Evolutionary conservation across 2,329 filamentous ascomycete species (phyloP).

Genomic region (Apiospora arundinis): DNA sequence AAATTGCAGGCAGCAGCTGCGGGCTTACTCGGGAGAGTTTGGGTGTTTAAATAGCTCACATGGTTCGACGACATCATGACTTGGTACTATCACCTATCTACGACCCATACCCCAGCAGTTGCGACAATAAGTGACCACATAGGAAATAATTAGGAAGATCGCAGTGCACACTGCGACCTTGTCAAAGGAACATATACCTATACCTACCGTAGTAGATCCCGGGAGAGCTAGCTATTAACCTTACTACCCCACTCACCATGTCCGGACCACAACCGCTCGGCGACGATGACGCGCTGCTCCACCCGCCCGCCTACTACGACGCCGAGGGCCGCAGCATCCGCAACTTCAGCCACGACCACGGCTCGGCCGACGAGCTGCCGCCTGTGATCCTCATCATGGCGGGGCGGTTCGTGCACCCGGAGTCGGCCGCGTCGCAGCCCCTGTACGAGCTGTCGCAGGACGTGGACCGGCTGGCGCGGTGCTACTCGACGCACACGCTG

Average conservation of each 20-base stretch:
- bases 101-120: neutral
- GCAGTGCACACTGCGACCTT: too few species aligned
- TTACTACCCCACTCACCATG: neutral
- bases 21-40: conserved; percentile 6
- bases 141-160: neutral
- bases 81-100: neutral
- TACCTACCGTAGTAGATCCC: neutral
- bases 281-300: neutral
- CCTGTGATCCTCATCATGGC: conserved; percentile 18
- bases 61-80: conserved; percentile 10
- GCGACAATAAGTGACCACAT: neutral
- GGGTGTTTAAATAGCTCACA: neutral
- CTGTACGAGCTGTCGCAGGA: conserved; percentile 20
- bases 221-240: neutral
- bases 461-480: conserved; percentile 5
- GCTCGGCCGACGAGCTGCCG: neutral
- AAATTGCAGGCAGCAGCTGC: neutral
- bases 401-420: conserved; percentile 14
- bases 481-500: conserved; percentile 17
- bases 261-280: neutral
- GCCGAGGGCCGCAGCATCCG: neutral
- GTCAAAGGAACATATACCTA: neutral
- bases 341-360: neutral
- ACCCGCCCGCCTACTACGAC: conserved; percentile 14
- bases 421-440: neutral